phyloP scores from a whole-genome alignment of 768 basidiomycete species.

The Mycena leptocephala region DNA sequence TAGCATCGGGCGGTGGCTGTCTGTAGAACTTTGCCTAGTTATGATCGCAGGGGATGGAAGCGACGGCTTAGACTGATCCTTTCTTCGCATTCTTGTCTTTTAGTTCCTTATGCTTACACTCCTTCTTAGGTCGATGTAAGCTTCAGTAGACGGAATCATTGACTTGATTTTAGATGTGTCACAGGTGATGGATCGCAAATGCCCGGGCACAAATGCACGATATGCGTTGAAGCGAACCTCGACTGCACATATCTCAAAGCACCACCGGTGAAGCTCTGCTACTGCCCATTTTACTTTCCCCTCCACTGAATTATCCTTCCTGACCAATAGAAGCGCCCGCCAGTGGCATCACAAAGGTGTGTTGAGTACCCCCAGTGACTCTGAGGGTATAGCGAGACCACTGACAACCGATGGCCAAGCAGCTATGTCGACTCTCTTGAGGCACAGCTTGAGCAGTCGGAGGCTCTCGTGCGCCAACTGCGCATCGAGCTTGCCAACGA shows the following conservation, averaged over 20 bases:
- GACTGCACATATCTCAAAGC: constrained; percentile 12
- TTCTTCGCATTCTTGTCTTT: background rate
- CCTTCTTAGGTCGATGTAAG: background rate
- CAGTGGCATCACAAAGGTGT: background rate
- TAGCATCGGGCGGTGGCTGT: background rate
- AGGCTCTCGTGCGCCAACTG: background rate
- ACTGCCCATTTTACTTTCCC: background rate
- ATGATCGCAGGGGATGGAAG: background rate
- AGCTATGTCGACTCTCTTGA: constrained; percentile 25
- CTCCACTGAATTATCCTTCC: background rate
- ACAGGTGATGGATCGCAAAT: constrained; percentile 12
- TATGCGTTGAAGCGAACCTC: background rate
- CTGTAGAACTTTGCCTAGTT: background rate
- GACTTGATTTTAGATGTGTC: no score
- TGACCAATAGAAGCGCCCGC: constrained; percentile 1
- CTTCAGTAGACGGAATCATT: background rate
- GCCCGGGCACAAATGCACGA: background rate
- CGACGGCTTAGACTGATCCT: background rate
- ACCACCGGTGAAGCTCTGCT: background rate
- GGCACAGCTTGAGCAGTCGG: constrained; percentile 10
- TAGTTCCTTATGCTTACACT: background rate
- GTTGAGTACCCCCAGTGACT: background rate
- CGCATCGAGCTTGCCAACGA: constrained; percentile 20
- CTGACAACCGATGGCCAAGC: background rate
- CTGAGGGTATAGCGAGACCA: no score